Percentiles rank a stretch among this genome's conserved stretches.
These are phyloP conservation scores for Phyllachora maydis DNA, from an alignment of 2,329 filamentous ascomycete species.

Conservation along the genomic window DNA sequence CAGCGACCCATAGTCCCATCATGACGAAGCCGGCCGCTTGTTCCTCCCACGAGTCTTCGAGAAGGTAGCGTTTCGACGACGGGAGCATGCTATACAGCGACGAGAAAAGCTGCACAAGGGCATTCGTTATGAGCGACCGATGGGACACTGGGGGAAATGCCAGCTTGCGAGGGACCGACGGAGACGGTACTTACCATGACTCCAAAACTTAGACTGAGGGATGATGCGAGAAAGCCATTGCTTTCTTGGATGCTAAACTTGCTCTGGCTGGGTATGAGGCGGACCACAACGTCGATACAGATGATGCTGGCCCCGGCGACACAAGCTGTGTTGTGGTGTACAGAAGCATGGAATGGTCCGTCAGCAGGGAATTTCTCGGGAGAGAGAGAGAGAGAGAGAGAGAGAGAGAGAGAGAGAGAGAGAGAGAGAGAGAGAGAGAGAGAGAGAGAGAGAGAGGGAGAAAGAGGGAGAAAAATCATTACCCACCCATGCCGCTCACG, in stretches of 20 bases:
- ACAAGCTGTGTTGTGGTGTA: too few relatives aligned
- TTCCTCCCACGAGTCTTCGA: constrained; percentile 43
- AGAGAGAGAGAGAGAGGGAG: background rate
- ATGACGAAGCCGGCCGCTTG: constrained; percentile 47
- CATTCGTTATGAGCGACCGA: constrained; percentile 1
- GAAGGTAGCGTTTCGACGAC: constrained; percentile 60
- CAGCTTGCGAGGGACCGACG: constrained; percentile 2
- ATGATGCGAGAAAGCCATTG: constrained; percentile 69
- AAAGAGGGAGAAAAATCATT: constrained; percentile 1
- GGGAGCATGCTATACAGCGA: constrained; percentile 86
- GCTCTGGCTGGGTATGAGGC: constrained; percentile 48
- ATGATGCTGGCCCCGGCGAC: constrained; percentile 66
- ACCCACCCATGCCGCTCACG: constrained; percentile 53
- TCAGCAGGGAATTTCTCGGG: too few relatives aligned
- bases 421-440: background rate
- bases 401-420: background rate
- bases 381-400: too few relatives aligned
- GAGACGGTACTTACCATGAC: constrained; percentile 81
- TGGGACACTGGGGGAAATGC: background rate
- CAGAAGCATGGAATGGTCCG: too few relatives aligned
- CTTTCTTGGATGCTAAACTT: constrained; percentile 80
- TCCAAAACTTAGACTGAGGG: constrained; percentile 80
- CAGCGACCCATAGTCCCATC: constrained; percentile 47
- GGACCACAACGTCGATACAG: constrained; percentile 63
- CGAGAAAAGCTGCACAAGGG: constrained; percentile 52